These are phyloP conservation scores for Chenopodium quinoa DNA, from an alignment of 148 eudicot genomes.

Conservation along the genomic window DNA sequence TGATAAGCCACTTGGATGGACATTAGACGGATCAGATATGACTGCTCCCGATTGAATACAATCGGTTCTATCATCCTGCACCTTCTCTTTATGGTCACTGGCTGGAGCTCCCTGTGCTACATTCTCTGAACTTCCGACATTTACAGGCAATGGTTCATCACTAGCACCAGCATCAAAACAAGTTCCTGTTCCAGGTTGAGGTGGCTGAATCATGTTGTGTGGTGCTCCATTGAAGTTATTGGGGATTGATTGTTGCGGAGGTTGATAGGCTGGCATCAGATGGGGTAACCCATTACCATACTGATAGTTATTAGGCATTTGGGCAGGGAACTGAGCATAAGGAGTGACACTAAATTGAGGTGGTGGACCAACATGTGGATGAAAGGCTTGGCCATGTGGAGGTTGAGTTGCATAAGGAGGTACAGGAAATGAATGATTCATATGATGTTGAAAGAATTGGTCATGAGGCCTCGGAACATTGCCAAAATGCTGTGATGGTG, in stretches of 20 bases:
- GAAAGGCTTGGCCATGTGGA: constrained; percentile 35
- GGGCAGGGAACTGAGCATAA: constrained; percentile 34
- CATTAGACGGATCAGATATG: constrained; percentile 23
- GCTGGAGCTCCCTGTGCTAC: constrained; percentile 16
- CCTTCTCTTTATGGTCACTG: constrained; percentile 13
- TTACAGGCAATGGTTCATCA: constrained; percentile 20
- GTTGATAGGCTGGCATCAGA: constrained; percentile 35
- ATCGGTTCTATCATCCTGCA: constrained; percentile 11
- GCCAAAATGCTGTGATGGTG: constrained; percentile 42
- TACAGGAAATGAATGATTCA: constrained; percentile 32
- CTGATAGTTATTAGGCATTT: constrained; percentile 38
- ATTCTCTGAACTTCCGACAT: constrained; percentile 16
- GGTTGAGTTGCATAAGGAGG: constrained; percentile 30
- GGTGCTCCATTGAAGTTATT: constrained; percentile 15
- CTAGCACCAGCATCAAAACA: constrained; percentile 15
- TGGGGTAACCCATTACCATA: constrained; percentile 29
- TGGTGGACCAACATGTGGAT: constrained; percentile 33
- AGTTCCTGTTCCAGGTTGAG: constrained; percentile 27
- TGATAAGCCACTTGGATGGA: constrained; percentile 31
- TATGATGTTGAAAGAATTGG: constrained; percentile 35
- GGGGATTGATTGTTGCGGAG: constrained; percentile 31
- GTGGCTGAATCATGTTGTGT: constrained; percentile 23
- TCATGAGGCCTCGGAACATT: constrained; percentile 30
- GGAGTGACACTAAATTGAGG: constrained; percentile 34
- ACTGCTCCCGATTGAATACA: constrained; percentile 21